Evolutionary conservation across 139 green algal species (phyloP), one percentile per base, ranked within the genome.

Genomic region (Tetradesmus obliquus): DNA sequence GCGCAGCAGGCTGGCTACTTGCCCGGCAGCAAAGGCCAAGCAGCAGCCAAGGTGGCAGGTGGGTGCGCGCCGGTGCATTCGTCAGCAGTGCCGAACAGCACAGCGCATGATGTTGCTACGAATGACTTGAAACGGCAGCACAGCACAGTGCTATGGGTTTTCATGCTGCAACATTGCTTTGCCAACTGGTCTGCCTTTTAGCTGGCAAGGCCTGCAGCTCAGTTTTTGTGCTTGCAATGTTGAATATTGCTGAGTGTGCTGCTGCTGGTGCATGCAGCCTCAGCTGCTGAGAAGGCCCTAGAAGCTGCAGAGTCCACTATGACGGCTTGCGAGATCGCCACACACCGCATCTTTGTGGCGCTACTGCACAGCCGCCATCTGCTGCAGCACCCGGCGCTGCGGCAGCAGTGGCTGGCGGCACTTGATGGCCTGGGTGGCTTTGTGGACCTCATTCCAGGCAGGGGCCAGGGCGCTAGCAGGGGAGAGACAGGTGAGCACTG

Each of bases 381-480:
- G 9, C 60, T 10, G 69, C 24, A 20, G 6, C 20, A 72, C 3
- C 66, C 89, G 55, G 82, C 22, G 17, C 69, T 89, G 66, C 51
- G 83, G 53, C 60, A 72, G 62, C 89, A 92, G 53, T 92, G 89
- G 89, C 79, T 92, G 4, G 89, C 89, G 54, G 89, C 69, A 20
- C 45, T 92, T 82, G 89, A 92, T 62, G 82, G 62, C 2, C 54
- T 92, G 62, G 89, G 89, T 57, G 72, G 89, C 55, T 92, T 92
- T 88, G 80, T 92, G 22, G 89, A 92, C 72, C n/a, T 92, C 2
- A 72, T 92, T 17, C 89, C 89, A 24, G 86, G 86, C 71, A 83
- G 55, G 20, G 60, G 84, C 1, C 62, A 89, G 60, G 62, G 15
- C 6, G 17, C 32, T 19, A 91, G 71, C 51, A 54, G 10, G n/a